These are phyloP conservation scores for Pinus taeda DNA, from an alignment of 75 land plant genomes.

Conservation along the genomic window DNA sequence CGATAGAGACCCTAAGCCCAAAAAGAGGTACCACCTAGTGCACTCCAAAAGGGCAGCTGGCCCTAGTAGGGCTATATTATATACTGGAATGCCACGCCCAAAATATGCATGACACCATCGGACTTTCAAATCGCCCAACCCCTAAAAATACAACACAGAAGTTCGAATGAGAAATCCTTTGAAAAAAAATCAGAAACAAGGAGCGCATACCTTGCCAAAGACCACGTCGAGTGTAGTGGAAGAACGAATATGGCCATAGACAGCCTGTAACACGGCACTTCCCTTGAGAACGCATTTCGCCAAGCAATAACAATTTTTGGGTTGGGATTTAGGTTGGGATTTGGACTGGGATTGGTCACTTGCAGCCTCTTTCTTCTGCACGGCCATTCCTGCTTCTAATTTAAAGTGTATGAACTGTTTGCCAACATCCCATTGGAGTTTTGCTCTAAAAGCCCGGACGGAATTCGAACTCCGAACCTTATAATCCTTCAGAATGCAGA, in stretches of 20 bases:
- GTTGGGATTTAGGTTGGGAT: slow-evolving; percentile 7
- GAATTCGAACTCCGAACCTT: neutral
- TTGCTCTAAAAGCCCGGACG: neutral
- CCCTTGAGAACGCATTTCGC: slow-evolving; percentile 81
- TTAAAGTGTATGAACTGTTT: neutral
- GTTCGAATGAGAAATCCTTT: too few relatives aligned
- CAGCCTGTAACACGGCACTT: slow-evolving; percentile 86
- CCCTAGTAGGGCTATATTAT: too few relatives aligned
- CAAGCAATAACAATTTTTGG: slow-evolving; percentile 31
- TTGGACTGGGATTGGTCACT: neutral
- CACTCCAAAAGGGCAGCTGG: too few relatives aligned
- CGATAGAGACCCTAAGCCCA: too few relatives aligned
- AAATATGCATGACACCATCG: too few relatives aligned
- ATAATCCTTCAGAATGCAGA: too few relatives aligned
- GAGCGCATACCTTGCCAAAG: slow-evolving; percentile 72
- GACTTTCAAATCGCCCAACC: too few relatives aligned
- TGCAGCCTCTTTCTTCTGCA: slow-evolving; percentile 29
- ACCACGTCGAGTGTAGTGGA: slow-evolving; percentile 71
- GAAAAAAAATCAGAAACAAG: neutral
- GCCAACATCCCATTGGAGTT: neutral
- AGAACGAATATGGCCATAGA: slow-evolving; percentile 79
- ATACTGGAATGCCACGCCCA: too few relatives aligned
- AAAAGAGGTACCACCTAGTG: too few relatives aligned
- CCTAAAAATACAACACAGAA: too few relatives aligned
- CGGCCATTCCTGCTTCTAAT: slow-evolving; percentile 27